Base-by-base conservation (phyloP, 1,284 basidiomycete species). In the Schizopora paradoxa region DNA sequence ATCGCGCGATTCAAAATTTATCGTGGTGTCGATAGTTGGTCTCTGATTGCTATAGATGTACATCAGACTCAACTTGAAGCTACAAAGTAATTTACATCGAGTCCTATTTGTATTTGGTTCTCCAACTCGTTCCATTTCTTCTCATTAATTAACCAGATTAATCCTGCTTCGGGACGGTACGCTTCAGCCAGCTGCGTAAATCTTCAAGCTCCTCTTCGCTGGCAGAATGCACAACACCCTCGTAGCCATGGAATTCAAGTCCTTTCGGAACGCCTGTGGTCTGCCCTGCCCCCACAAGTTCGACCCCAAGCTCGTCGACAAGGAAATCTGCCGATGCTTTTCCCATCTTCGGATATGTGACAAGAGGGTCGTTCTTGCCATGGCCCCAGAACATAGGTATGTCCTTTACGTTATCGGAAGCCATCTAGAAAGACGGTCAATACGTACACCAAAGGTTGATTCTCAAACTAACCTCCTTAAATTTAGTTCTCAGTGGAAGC, bases 301-400 rank as follows among this genome's bases (percentile, higher is more conserved):
- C 58, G 35, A 82, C 65, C 13, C 76, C 73, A 16, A 82, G 54
- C 8, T 72, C 55, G 8, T 65, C 60, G 37, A 68, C 70, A 48
- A 91, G 65, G 51, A 75, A 73, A 8, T 78, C 70, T 36, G 73
- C 64, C 13, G 82, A 82, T 43, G 64, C 62, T 47, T 63, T 53
- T 44, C 7, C 33, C 13, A 3, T 50, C 55, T 63, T 66, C 35
- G 62, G 51, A 53, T 71, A 74, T 45, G 70, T 72, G 44, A 94
- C 82, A 10, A 94, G 71, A 6, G 77, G 79, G 62, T 96, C 92
- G 25, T 64, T 66, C n/a, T 68, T 76, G 6, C 92, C 92, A 53
- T 92, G 89, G 5, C 87, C 93, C 82, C 87, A 89, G 68, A 94
- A 94, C 28, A 93, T 72, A 1, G 90, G 85, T n/a, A 79, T 68